A percentile compares a stretch with the other conserved stretches of the same genome.
Evolutionary conservation across 257 asterid genomes (phyloP).

Genomic region (Lycium ferocissimum): DNA sequence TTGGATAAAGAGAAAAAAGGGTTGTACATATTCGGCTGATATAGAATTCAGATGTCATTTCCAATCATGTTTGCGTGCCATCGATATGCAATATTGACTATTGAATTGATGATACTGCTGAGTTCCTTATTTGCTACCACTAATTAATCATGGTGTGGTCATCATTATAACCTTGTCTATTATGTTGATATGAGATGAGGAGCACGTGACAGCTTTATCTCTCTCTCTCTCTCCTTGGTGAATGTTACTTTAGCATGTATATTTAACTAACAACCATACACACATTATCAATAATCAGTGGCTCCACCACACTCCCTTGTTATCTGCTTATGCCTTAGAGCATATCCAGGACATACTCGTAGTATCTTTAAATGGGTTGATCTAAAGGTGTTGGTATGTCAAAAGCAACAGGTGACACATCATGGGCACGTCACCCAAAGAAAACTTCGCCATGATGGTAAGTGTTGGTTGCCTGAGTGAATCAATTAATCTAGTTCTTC

Average conservation of each 20-base stretch:
- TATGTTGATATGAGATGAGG: slow-evolving; percentile 10
- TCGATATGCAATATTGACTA: background rate
- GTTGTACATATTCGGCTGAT: background rate
- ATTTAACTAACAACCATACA: background rate
- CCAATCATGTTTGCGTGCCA: slow-evolving; percentile 6
- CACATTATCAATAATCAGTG: background rate
- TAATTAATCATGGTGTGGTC: background rate
- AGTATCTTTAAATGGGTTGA: background rate
- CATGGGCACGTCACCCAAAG: background rate
- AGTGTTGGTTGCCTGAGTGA: background rate
- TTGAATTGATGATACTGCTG: background rate
- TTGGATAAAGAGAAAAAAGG: background rate
- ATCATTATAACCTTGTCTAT: background rate
- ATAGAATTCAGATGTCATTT: slow-evolving; percentile 13
- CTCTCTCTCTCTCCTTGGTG: background rate
- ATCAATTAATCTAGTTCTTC: background rate
- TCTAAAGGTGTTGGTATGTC: background rate
- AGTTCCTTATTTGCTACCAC: background rate
- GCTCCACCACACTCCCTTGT: background rate
- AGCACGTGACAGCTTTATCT: background rate
- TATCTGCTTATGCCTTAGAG: slow-evolving; percentile 6
- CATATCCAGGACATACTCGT: background rate
- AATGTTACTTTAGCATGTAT: slow-evolving; percentile 2
- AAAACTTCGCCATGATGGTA: background rate
- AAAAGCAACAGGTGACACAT: slow-evolving; percentile 15